phyloP scores from a whole-genome alignment of 805 yeast species.

The Metschnikowia arizonensis region DNA sequence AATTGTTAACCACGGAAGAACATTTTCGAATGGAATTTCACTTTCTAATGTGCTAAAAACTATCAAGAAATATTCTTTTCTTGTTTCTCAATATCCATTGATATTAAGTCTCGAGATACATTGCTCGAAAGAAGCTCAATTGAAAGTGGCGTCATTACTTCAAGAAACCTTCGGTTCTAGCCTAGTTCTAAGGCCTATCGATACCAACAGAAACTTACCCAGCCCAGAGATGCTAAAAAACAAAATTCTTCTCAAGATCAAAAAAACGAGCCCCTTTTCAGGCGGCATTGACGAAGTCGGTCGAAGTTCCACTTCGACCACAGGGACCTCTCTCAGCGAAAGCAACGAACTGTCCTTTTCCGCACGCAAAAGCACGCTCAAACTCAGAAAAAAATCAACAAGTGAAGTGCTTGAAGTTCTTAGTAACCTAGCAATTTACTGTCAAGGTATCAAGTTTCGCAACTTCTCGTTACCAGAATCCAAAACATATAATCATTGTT shows the following conservation, averaged over 20 bases:
- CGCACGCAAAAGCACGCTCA: conserved; percentile 18
- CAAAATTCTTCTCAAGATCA: conserved; percentile 72
- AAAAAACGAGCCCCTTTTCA: conserved; percentile 42
- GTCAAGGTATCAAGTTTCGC: conserved; percentile 71
- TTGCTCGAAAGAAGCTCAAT: conserved; percentile 68
- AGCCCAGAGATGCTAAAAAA: conserved; percentile 71
- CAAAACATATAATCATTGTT: conserved; percentile 73
- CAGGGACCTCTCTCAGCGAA: conserved; percentile 41
- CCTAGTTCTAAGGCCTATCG: conserved; percentile 43
- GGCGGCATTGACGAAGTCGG: conserved; percentile 21
- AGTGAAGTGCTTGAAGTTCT: conserved; percentile 39
- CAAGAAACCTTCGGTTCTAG: conserved; percentile 55
- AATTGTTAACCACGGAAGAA: conserved; percentile 83
- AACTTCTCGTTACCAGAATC: conserved; percentile 86
- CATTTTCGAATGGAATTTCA: conserved; percentile 72
- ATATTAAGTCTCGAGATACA: conserved; percentile 82
- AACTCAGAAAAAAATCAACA: conserved; percentile 22
- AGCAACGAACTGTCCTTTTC: conserved; percentile 22
- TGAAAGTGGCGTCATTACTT: conserved; percentile 50
- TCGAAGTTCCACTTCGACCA: conserved; percentile 27
- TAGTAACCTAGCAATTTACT: conserved; percentile 62
- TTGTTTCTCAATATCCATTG: conserved; percentile 81
- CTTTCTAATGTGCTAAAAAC: conserved; percentile 66
- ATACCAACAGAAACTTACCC: conserved; percentile 40
- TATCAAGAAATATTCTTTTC: conserved; percentile 80